These are phyloP conservation scores for Castanopsis chinensis DNA, from an alignment of 306 rosid species.

Conservation along the genomic window DNA sequence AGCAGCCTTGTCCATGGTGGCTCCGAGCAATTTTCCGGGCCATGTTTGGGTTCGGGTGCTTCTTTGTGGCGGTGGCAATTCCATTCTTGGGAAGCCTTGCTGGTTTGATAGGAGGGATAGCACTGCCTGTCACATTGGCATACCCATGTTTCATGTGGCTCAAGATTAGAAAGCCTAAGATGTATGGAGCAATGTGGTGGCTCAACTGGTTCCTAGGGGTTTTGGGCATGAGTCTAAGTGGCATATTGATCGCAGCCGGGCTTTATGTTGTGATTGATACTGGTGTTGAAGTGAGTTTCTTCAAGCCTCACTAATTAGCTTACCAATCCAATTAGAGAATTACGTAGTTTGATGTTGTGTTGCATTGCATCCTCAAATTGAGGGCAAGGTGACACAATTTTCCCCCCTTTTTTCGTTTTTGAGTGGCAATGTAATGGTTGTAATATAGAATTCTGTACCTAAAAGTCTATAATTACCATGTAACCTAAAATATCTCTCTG, in stretches of 20 bases:
- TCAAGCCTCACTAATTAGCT: conserved; percentile 50
- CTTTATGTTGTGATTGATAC: conserved; percentile 58
- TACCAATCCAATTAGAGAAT: background rate
- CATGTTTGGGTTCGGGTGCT: conserved; percentile 31
- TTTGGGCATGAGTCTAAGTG: conserved; percentile 57
- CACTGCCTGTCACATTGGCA: conserved; percentile 43
- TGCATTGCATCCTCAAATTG: background rate
- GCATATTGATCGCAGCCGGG: conserved; percentile 44
- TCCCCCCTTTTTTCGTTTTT: background rate
- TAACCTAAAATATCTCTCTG: background rate
- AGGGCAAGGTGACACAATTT: background rate
- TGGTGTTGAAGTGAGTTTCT: conserved; percentile 61
- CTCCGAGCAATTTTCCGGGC: conserved; percentile 28
- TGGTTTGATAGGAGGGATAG: conserved; percentile 47
- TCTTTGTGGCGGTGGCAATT: conserved; percentile 41
- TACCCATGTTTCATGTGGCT: conserved; percentile 55
- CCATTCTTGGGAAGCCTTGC: conserved; percentile 49
- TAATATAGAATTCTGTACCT: background rate
- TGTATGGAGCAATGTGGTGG: conserved; percentile 40
- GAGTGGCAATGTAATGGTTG: background rate
- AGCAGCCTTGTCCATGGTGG: conserved; percentile 54
- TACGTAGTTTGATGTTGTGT: background rate
- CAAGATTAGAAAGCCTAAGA: conserved; percentile 39
- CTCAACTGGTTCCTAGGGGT: conserved; percentile 66
- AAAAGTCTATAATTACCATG: background rate